Conservation (phyloP, 1,284 basidiomycete species). For the Ganoderma sinense region DNA sequence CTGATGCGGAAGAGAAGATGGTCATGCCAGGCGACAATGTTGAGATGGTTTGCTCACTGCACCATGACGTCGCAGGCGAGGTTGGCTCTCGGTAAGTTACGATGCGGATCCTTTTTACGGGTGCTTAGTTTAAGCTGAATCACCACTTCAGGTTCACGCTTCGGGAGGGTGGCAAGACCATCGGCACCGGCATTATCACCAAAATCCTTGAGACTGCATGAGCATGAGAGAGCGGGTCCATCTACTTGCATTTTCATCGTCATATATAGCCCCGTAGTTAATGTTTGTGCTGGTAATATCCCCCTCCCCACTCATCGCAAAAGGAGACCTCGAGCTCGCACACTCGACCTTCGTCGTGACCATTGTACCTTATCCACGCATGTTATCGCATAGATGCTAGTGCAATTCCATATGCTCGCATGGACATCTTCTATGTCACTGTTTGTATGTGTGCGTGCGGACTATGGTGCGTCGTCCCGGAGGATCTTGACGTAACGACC, state of each 20-base stretch:
- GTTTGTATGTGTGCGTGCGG: neutral
- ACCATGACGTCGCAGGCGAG: constrained; percentile 93
- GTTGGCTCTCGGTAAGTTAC: constrained; percentile 81
- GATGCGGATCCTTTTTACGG: too few relatives aligned
- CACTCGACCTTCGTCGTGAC: constrained; percentile 28
- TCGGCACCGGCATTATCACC: constrained; percentile 92
- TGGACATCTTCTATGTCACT: neutral
- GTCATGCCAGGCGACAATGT: constrained; percentile 99
- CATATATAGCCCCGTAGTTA: constrained; percentile 29
- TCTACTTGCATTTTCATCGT: constrained; percentile 29
- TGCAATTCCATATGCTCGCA: constrained; percentile 16
- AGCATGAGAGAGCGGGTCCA: constrained; percentile 20
- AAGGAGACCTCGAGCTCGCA: constrained; percentile 36
- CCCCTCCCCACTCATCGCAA: constrained; percentile 37
- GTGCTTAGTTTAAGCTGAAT: constrained; percentile 8
- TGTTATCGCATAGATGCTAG: constrained; percentile 29
- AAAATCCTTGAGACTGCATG: constrained; percentile 68
- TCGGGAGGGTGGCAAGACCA: constrained; percentile 95
- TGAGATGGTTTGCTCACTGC: constrained; percentile 89
- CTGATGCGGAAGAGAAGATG: constrained; percentile 85
- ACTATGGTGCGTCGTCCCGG: neutral
- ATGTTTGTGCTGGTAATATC: constrained; percentile 38
- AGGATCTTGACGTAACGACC: constrained; percentile 24
- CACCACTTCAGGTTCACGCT: constrained; percentile 81
- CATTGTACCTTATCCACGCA: constrained; percentile 29